Evolutionary conservation across 345 rosid genomes (phyloP).

Genomic region (Reutealis trisperma): DNA sequence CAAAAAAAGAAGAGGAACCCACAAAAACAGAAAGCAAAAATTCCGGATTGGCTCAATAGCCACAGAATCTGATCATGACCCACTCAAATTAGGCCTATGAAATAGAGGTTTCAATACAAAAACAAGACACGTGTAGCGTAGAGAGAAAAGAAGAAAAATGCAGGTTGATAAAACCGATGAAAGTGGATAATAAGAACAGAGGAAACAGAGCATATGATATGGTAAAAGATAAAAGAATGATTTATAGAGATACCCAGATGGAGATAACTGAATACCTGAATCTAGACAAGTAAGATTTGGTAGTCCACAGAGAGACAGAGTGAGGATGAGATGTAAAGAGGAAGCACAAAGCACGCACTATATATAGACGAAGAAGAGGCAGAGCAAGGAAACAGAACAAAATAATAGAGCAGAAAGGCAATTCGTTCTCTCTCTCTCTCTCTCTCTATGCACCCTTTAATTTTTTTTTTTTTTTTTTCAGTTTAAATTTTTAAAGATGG

Average conservation of each 20-base stretch:
- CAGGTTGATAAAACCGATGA: background rate
- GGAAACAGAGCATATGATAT: background rate
- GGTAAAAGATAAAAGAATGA: background rate
- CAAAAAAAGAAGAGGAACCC: background rate
- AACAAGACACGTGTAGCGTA: background rate
- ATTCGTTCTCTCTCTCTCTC: background rate
- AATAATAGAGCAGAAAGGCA: background rate
- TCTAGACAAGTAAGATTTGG: conserved; percentile 18
- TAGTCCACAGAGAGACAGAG: background rate
- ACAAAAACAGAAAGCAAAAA: conserved; percentile 4
- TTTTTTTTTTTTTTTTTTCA: too few species aligned
- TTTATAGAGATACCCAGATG: conserved; percentile 16
- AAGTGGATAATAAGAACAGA: background rate
- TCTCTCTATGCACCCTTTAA: too few species aligned
- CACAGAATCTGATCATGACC: conserved; percentile 22
- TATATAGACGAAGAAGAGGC: background rate
- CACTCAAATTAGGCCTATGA: conserved; percentile 1
- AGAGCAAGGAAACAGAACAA: background rate
- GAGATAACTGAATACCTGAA: conserved; percentile 21
- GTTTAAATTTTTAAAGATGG: too few species aligned
- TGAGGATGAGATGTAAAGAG: background rate
- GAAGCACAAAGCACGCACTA: background rate
- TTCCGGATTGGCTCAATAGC: background rate
- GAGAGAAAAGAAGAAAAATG: background rate
- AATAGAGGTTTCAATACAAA: background rate